Base-by-base conservation (phyloP, 1,139 yeast genomes). In the Sporopachydermia cereana region DNA sequence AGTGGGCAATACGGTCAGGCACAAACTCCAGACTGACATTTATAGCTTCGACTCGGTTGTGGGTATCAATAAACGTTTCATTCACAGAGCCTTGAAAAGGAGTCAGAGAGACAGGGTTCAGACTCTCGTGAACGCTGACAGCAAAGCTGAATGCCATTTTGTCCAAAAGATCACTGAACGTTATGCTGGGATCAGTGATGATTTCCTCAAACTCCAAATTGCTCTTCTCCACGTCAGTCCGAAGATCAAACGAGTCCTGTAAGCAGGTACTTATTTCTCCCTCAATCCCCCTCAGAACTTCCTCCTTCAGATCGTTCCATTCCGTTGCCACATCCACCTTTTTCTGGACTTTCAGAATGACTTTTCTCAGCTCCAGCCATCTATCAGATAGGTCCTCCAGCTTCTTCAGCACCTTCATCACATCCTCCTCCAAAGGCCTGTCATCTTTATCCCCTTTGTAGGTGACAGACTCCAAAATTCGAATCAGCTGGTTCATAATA, bases 1-100 rank as follows among this genome's bases (percentile, higher is more conserved):
- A 73, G 44, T 66, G 69, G 20, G 74, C 74, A 21, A 81, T 64
- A 45, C 82, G 63, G 16, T 64, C 54, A 0, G 84, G 84, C 3
- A 82, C 64, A 46, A 78, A 71, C 41, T 72, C 69, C n/a, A 82
- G 54, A 18, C 89, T 79, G 2, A 78, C 79, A 41, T 66, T 63
- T 42, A 80, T 61, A 0, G 85, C 85, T 29, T 64, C 65, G 12
- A 77, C 52, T 27, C 65, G 58, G 3, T 62, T 51, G 24, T 63
- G 65, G 7, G 71, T 54, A 3, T 50, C 54, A 14, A 60, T 45
- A 48, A 65, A 67, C 24, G 60, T 61, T 4, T 57, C 51, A 51
- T 67, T 43, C 48, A 49, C 34, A 51, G 62, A 46, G 48, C 61
- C 53, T 56, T 67, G 56, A 60, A 58, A 43, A 1, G 57, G 55